phyloP scores from a whole-genome alignment of 1,284 basidiomycete genomes.

The Boletus mariae region DNA sequence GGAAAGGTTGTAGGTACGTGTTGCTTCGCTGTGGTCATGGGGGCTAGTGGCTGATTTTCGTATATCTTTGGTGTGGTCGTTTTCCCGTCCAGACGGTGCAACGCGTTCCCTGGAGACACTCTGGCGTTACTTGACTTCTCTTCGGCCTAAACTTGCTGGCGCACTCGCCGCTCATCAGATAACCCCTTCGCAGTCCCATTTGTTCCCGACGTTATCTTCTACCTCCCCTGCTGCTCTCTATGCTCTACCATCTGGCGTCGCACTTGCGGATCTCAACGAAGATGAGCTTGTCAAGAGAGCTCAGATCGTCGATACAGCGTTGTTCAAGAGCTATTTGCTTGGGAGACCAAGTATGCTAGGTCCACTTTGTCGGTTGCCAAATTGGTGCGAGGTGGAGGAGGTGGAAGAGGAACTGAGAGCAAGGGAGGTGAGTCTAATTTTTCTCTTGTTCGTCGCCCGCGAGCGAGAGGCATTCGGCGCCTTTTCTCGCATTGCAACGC shows the following conservation, averaged over 20 bases:
- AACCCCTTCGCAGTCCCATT: conserved; percentile 64
- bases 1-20: conserved; percentile 34
- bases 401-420: conserved; percentile 86
- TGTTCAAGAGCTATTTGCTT: conserved; percentile 91
- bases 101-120: conserved; percentile 67
- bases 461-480: not conserved
- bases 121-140: conserved; percentile 75
- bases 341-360: conserved; percentile 83
- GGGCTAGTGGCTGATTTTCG: conserved; percentile 2
- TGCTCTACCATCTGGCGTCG: conserved; percentile 61
- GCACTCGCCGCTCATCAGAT: conserved; percentile 71
- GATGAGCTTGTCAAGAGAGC: conserved; percentile 84
- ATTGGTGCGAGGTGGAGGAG: conserved; percentile 97
- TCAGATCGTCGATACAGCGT: conserved; percentile 91
- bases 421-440: conserved; percentile 57
- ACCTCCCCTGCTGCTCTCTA: conserved; percentile 72
- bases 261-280: conserved; percentile 66
- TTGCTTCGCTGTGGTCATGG: not conserved
- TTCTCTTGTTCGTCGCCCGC: not conserved
- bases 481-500: not conserved
- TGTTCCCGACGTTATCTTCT: conserved; percentile 62
- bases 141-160: conserved; percentile 78
- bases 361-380: conserved; percentile 85
- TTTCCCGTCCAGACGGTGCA: conserved; percentile 45
- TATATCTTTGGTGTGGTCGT: not conserved